Base-by-base conservation (phyloP, 306 rosid genomes). In the Gastrolobium villosum region DNA sequence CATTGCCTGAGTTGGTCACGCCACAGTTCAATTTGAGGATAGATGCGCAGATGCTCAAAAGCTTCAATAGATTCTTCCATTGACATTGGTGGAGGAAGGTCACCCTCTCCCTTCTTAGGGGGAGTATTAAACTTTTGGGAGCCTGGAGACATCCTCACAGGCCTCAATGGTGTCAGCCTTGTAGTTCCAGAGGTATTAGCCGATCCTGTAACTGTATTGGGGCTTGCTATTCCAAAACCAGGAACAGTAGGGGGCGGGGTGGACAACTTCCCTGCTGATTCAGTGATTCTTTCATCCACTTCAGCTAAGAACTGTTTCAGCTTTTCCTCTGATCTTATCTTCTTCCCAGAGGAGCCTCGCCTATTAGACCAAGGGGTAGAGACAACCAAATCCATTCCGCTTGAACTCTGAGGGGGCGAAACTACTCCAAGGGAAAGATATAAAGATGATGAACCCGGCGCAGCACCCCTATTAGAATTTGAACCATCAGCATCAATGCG, bases 11-110 rank as follows among this genome's bases (percentile, higher is more conserved):
- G 97, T 76, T 8, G 79, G 72, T 95, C 99, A 52, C 92, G 93
- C 99, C 99, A 95, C 82, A 86, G 92, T 85, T 95, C 98, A 74
- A 95, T 95, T 82, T 89, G 94, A 73, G 97, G 97, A 88, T 92
- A 92, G 78, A 95, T 80, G 30, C 98, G 97, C 77, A 92, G 77
- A 80, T 83, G 89, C 65, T 89, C 92, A 81, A 89, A 95, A 86
- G 97, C 90, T 79, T 89, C 86, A 80, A 91, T 43, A 64, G 89
- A 88, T 87, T 89, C 94, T 84, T 93, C 98, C 91, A 93, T 89
- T 77, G 99, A 89, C 99, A 95, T 92, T 5, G 99, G 91, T 35
- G 97, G 74, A 80, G 99, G 97, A 79, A 87, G 87, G 1, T 95
- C 98, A 6, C 89, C 87, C 77, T 92, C 98, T 77, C 96, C 92